Base-by-base conservation (phyloP, 106 monocot species). In the Dactylorhiza incarnata region DNA sequence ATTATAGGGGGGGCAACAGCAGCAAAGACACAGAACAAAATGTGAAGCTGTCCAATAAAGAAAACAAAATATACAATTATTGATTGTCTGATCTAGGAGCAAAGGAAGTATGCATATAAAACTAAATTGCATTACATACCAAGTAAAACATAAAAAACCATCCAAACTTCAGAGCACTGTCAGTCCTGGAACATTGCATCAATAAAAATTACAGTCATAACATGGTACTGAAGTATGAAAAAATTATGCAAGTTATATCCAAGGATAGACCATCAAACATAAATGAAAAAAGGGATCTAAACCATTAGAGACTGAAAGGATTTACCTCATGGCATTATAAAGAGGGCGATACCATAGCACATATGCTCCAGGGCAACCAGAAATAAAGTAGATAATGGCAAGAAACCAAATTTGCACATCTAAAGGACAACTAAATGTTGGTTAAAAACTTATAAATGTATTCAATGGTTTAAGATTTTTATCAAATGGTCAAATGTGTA, bases 271-370 rank as follows among this genome's bases (percentile, higher is more conserved):
- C 6, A 73, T 49, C 24, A 49, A 73, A 12, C 23, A 55, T 20
- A 78, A 59, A 58, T 13, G 44, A 25, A 47, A 6, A 37, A 37
- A 66, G 2, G 19, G 9, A 73, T 20, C 14, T 0, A 5, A 73
- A 55, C 49, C 15, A 49, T 72, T 72, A 22, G 16, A 72, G 20
- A 5, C 22, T 23, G 49, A 74, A 16, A 15, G 37, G 37, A 9
- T 25, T 46, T 74, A 89, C 89, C 89, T 90, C 87, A 82, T 82
- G 71, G 89, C 89, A 82, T 77, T 76, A 81, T 90, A 90, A 78
- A 90, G 89, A 75, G 89, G 89, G n/a, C 82, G 79, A 72, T 90
- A 90, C 89, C 89, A 90, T 26, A 90, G 78, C 15, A 87, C 84
- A 81, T 90, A 90, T 26, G 86, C 89, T 80, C 89, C 89, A 23